Percentiles rank a stretch among this genome's conserved stretches.
phyloP scores from a whole-genome alignment of 31 red algal species.

The Asparagopsis taxiformis region DNA sequence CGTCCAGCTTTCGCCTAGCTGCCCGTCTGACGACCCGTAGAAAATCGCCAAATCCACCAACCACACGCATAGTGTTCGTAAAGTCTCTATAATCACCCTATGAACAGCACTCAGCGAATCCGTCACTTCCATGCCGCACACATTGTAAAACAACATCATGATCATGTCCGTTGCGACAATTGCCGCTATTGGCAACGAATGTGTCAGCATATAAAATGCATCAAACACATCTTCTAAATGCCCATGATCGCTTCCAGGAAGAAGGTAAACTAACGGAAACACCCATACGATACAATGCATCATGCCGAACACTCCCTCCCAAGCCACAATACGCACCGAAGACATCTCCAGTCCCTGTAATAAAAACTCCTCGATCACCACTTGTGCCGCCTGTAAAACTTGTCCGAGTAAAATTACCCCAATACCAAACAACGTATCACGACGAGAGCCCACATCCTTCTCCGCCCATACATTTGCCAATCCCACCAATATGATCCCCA shows the following conservation, averaged over 20 bases:
- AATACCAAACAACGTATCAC: conserved; percentile 68
- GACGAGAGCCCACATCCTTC: conserved; percentile 1
- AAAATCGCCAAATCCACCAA: conserved; percentile 77
- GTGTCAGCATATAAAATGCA: conserved; percentile 80
- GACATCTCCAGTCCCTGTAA: conserved; percentile 84
- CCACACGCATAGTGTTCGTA: conserved; percentile 94
- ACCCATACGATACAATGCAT: conserved; percentile 69
- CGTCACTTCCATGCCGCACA: conserved; percentile 95
- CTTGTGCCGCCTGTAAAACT: conserved; percentile 78
- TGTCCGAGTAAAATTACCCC: conserved; percentile 79
- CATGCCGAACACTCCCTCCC: conserved; percentile 92
- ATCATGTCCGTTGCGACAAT: conserved; percentile 70
- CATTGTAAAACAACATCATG: conserved; percentile 91
- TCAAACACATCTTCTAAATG: conserved; percentile 81
- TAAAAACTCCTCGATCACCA: conserved; percentile 89
- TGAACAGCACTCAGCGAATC: conserved; percentile 68
- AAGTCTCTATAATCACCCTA: conserved; percentile 90
- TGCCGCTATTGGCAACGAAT: conserved; percentile 61
- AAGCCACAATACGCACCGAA: conserved; percentile 83
- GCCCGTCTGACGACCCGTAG: conserved; percentile 65
- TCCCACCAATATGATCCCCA: conserved; percentile 80
- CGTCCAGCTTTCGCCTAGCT: conserved; percentile 84
- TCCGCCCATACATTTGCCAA: conserved; percentile 69
- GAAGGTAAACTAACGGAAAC: conserved; percentile 78
- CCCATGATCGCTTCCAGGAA: conserved; percentile 82